These are phyloP conservation scores for Sicyos baderoa DNA, from an alignment of 306 rosid species.

Conservation along the genomic window DNA sequence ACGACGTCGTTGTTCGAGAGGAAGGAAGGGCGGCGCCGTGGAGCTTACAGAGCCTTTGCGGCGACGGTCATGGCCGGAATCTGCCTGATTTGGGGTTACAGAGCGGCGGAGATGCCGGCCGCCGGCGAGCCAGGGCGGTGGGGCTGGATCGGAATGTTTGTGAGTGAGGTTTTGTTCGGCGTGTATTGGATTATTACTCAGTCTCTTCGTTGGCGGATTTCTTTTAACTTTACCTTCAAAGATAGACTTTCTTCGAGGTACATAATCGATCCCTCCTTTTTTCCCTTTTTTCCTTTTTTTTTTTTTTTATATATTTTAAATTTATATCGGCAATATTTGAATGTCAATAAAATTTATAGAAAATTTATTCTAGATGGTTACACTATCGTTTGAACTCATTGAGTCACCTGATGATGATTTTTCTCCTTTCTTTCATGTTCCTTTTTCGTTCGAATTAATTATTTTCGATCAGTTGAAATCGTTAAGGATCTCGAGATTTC, in stretches of 20 bases:
- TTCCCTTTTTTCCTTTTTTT: background rate
- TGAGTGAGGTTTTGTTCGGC: slow-evolving; percentile 36
- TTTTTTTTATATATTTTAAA: no score
- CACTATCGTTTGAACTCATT: no score
- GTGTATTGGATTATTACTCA: slow-evolving; percentile 57
- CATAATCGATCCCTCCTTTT: background rate
- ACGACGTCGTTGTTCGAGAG: slow-evolving; percentile 32
- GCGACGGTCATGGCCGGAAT: slow-evolving; percentile 32
- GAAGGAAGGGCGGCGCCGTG: slow-evolving; percentile 24
- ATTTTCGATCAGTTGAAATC: no score
- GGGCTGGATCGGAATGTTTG: slow-evolving; percentile 35
- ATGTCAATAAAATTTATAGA: no score
- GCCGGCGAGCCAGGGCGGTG: slow-evolving; percentile 14
- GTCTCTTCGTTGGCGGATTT: slow-evolving; percentile 41
- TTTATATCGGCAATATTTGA: no score
- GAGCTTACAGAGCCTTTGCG: slow-evolving; percentile 26
- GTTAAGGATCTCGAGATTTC: no score
- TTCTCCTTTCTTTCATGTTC: no score
- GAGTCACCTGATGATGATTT: no score
- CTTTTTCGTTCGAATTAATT: no score
- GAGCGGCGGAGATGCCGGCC: slow-evolving; percentile 26
- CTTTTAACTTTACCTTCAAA: slow-evolving; percentile 30
- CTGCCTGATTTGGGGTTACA: slow-evolving; percentile 41
- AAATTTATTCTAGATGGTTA: no score
- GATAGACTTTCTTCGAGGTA: slow-evolving; percentile 41